Percentiles rank a stretch among this genome's conserved stretches.
phyloP scores from a whole-genome alignment of 208 protist species.

The Vickermania ingenoplastis region DNA sequence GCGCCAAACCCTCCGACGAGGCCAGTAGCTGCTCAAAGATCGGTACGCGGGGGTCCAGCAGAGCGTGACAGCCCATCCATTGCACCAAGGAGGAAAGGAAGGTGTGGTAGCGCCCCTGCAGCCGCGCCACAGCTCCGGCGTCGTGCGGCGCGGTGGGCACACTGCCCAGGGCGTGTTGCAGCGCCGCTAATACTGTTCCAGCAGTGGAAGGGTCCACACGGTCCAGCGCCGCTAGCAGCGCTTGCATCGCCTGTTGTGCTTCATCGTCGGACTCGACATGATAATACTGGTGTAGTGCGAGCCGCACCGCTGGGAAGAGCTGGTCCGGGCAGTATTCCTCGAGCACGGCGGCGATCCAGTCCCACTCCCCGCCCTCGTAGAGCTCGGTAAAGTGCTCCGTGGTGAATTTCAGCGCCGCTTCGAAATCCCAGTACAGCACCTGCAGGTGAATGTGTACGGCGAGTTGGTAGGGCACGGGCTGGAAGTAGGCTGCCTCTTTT shows the following conservation, averaged over 20 bases:
- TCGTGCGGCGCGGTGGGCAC: constrained; percentile 6
- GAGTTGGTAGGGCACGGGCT: not conserved
- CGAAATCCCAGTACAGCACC: constrained; percentile 9
- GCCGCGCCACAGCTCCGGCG: not conserved
- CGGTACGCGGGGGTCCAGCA: constrained; percentile 47
- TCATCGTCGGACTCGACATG: not conserved
- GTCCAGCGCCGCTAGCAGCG: constrained; percentile 11
- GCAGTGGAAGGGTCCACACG: too few relatives aligned
- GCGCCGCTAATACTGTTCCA: too few relatives aligned
- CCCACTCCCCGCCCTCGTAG: constrained; percentile 14
- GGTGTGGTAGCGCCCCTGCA: not conserved
- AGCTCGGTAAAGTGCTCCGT: constrained; percentile 14
- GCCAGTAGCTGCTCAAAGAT: constrained; percentile 18
- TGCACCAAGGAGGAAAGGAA: constrained; percentile 32
- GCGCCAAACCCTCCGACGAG: not conserved
- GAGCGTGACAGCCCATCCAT: constrained; percentile 58
- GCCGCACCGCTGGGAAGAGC: constrained; percentile 10
- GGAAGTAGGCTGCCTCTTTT: too few relatives aligned
- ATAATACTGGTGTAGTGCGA: constrained; percentile 15
- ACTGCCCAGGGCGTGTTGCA: constrained; percentile 5
- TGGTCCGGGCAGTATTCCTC: constrained; percentile 14
- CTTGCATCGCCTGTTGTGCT: not conserved
- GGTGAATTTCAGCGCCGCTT: constrained; percentile 17
- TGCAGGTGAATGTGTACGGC: not conserved
- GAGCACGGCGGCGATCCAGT: constrained; percentile 23